phyloP scores from a whole-genome alignment of 345 rosid genomes.

The Salix viminalis region DNA sequence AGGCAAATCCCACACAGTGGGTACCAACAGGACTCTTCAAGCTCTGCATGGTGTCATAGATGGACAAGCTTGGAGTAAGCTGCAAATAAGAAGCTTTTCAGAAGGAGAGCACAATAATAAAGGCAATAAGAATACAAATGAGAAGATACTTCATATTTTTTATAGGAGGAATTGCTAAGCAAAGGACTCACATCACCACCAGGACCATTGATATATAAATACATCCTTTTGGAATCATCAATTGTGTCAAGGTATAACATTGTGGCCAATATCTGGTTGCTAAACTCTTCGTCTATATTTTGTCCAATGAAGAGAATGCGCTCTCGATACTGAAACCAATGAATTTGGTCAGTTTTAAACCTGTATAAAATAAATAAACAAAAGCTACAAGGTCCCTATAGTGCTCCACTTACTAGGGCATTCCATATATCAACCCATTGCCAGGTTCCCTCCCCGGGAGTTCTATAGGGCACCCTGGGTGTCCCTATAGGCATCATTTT shows the following conservation, averaged over 20 bases:
- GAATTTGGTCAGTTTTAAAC: conserved; percentile 11
- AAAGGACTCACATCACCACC: conserved; percentile 79
- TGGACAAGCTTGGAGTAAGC: conserved; percentile 79
- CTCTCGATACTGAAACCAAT: conserved; percentile 75
- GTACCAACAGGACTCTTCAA: conserved; percentile 80
- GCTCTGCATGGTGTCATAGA: conserved; percentile 84
- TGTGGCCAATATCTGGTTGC: conserved; percentile 86
- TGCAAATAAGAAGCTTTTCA: conserved; percentile 28
- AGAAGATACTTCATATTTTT: neutral
- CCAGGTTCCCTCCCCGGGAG: conserved; percentile 76
- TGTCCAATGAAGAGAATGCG: conserved; percentile 79
- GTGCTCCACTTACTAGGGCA: conserved; percentile 60
- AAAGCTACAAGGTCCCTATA: neutral
- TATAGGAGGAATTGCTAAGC: conserved; percentile 6
- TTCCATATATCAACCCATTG: conserved; percentile 91
- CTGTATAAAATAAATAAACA: neutral
- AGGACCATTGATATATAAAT: conserved; percentile 66
- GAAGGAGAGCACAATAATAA: neutral
- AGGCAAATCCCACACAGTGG: conserved; percentile 68
- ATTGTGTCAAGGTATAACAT: conserved; percentile 86
- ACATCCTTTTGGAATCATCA: conserved; percentile 62
- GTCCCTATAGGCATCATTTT: conserved; percentile 84
- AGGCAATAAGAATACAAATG: conserved; percentile 4
- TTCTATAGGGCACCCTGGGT: conserved; percentile 69
- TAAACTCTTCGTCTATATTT: conserved; percentile 69